A percentile compares a stretch with the other conserved stretches of the same genome.
These are phyloP conservation scores for Tolypocladium pustulatum DNA, from an alignment of 2,329 filamentous ascomycete species.

Conservation along the genomic window DNA sequence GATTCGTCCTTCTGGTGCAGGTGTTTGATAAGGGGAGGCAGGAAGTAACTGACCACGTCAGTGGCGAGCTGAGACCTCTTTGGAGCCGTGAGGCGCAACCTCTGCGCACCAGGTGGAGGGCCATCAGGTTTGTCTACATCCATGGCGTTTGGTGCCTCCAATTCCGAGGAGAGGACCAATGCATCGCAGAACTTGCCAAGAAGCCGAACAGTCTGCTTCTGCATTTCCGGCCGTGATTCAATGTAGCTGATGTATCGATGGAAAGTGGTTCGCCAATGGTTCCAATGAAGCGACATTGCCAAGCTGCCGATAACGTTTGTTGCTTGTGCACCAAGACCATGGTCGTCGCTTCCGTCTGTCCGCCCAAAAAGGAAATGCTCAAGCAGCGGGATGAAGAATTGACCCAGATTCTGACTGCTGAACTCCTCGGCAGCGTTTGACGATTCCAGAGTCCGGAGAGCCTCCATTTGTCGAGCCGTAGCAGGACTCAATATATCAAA, in stretches of 20 bases:
- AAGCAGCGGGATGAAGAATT: slow-evolving; percentile 81
- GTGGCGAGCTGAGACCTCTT: slow-evolving; percentile 54
- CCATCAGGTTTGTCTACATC: slow-evolving; percentile 25
- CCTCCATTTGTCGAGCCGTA: slow-evolving; percentile 73
- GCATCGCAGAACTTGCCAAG: slow-evolving; percentile 74
- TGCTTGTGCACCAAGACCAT: slow-evolving; percentile 78
- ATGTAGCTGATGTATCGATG: slow-evolving; percentile 77
- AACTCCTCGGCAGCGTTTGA: slow-evolving; percentile 56
- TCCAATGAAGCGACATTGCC: slow-evolving; percentile 73
- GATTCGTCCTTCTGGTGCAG: slow-evolving; percentile 92
- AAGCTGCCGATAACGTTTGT: slow-evolving; percentile 70
- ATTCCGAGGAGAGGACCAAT: slow-evolving; percentile 46
- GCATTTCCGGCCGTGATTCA: slow-evolving; percentile 66
- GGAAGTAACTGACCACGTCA: slow-evolving; percentile 64
- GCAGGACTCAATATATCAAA: slow-evolving; percentile 87
- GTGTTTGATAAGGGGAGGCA: slow-evolving; percentile 72
- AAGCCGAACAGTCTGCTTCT: slow-evolving; percentile 78
- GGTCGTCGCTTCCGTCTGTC: slow-evolving; percentile 62
- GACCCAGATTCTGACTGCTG: slow-evolving; percentile 66
- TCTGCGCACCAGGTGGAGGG: slow-evolving; percentile 17
- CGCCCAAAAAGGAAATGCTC: slow-evolving; percentile 91
- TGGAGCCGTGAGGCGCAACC: slow-evolving; percentile 57
- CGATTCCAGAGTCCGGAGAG: slow-evolving; percentile 64
- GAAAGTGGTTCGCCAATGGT: slow-evolving; percentile 76
- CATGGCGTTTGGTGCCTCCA: slow-evolving; percentile 27